phyloP scores from a whole-genome alignment of 1,284 basidiomycete genomes.

The Mycena citricolor region DNA sequence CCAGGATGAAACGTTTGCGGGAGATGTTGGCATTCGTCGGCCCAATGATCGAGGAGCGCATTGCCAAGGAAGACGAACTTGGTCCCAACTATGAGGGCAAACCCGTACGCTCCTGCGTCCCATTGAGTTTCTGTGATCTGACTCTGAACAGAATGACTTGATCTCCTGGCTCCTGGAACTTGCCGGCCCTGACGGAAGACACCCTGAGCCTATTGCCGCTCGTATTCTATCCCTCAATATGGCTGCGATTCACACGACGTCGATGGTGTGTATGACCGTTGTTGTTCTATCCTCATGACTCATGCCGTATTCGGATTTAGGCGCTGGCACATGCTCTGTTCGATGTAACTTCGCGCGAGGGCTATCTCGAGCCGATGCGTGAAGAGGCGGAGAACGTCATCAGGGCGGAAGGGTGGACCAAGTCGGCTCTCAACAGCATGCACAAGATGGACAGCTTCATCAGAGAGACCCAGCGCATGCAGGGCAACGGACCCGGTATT shows the following conservation, averaged over 20 bases:
- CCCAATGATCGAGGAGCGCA: constrained; percentile 19
- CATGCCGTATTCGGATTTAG: constrained; percentile 33
- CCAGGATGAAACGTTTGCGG: constrained; percentile 1
- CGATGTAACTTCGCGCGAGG: constrained; percentile 40
- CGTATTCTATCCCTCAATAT: constrained; percentile 26
- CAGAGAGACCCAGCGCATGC: constrained; percentile 33
- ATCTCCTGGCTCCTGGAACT: constrained; percentile 2
- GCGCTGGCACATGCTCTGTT: constrained; percentile 39
- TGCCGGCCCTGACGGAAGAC: constrained; percentile 20
- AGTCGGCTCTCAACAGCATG: constrained; percentile 34
- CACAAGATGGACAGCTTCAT: constrained; percentile 40
- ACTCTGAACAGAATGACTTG: background rate
- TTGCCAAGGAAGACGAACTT: constrained; percentile 18
- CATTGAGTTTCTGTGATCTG: background rate
- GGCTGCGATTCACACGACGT: constrained; percentile 24
- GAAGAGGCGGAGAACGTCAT: constrained; percentile 35
- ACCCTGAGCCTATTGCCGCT: constrained; percentile 24
- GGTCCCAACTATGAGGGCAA: constrained; percentile 21
- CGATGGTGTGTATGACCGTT: constrained; percentile 9
- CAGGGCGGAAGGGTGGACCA: constrained; percentile 37
- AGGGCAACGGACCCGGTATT: constrained; percentile 22
- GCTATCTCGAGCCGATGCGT: constrained; percentile 37
- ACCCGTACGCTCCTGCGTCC: constrained; percentile 9
- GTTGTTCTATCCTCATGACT: constrained; percentile 29
- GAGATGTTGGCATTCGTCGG: constrained; percentile 8